phyloP scores from a whole-genome alignment of 1,284 basidiomycete species.

The Naganishia albida region DNA sequence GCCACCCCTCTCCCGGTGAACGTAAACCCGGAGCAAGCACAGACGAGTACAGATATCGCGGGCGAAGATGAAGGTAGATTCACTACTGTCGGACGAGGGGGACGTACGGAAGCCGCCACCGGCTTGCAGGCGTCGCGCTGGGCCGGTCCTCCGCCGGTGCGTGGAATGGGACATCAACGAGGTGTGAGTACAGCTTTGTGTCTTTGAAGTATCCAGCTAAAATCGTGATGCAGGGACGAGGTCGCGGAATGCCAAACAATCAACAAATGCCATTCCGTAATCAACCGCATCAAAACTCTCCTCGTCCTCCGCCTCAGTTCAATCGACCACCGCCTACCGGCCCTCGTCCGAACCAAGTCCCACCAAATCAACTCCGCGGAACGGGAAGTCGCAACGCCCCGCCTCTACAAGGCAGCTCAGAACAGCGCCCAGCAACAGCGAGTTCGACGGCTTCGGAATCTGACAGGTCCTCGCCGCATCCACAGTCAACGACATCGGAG shows the following conservation, averaged over 20 bases:
- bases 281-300: conserved; percentile 6
- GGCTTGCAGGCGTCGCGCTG: conserved; percentile 8
- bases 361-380: not conserved
- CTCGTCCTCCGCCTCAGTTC: conserved; percentile 4
- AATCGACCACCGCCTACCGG: conserved; percentile 16
- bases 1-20: conserved; percentile 1
- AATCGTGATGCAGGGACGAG: conserved; percentile 11
- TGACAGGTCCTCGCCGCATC: conserved; percentile 12
- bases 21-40: conserved; percentile 5
- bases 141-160: not conserved
- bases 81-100: not conserved
- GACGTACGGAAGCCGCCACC: not conserved
- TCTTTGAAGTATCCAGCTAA: not conserved
- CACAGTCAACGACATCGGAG: conserved; percentile 7
- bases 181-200: not conserved
- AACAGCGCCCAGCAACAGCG: not conserved
- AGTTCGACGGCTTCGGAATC: conserved; percentile 5
- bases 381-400: conserved; percentile 21
- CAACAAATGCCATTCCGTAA: conserved; percentile 15
- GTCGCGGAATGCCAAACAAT: not conserved
- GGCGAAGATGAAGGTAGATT: conserved; percentile 2
- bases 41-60: conserved; percentile 20
- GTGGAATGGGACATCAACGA: conserved; percentile 11
- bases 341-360: not conserved
- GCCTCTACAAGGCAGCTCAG: not conserved